Conservation (phyloP, 2,329 filamentous ascomycete genomes). For the Lecanicillium sp. region DNA sequence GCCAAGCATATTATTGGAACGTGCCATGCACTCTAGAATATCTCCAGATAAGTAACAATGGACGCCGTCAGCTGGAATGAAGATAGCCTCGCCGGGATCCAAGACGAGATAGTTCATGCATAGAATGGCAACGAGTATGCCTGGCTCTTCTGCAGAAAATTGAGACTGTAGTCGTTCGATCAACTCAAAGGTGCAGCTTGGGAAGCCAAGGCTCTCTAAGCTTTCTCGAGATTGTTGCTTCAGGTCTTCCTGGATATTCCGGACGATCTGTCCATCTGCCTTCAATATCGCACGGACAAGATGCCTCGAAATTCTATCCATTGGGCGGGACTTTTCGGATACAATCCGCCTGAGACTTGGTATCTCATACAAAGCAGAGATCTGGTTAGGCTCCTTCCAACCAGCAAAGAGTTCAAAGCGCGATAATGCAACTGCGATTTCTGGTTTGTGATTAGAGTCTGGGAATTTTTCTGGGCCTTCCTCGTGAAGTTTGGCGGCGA, state of each 20-base stretch:
- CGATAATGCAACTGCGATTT: constrained; percentile 64
- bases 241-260: constrained; percentile 43
- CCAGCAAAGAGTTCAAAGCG: constrained; percentile 71
- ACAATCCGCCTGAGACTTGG: constrained; percentile 45
- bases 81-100: constrained; percentile 57
- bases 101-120: constrained; percentile 69
- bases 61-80: constrained; percentile 64
- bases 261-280: constrained; percentile 42
- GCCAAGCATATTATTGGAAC: constrained; percentile 67
- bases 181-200: constrained; percentile 23
- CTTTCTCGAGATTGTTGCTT: constrained; percentile 21
- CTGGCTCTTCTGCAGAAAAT: constrained; percentile 56
- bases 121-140: constrained; percentile 59
- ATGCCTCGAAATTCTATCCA: constrained; percentile 48
- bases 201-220: constrained; percentile 11
- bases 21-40: constrained; percentile 73
- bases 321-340: constrained; percentile 38
- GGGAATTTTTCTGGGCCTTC: constrained; percentile 57
- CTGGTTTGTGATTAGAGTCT: constrained; percentile 71
- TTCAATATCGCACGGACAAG: constrained; percentile 47
- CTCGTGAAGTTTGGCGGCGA: constrained; percentile 55
- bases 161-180: constrained; percentile 48
- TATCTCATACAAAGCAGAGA: constrained; percentile 50
- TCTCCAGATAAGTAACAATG: constrained; percentile 67
- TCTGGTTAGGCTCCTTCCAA: constrained; percentile 57